Conservation (phyloP, 768 basidiomycete species). For the Agrocybe praecox region DNA sequence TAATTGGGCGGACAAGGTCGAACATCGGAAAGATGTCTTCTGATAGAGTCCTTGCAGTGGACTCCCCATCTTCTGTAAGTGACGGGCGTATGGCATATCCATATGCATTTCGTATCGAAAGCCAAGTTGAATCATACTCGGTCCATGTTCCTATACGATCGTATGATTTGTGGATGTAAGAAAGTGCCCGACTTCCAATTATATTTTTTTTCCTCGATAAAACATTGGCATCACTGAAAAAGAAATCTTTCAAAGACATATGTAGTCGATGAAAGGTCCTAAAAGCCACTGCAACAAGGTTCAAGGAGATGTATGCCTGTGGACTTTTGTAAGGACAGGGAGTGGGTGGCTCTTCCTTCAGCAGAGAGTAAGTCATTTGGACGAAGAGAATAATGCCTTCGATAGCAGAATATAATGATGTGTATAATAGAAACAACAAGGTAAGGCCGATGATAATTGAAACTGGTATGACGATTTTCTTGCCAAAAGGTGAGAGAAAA, state of each 20-base stretch:
- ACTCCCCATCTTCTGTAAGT: not conserved
- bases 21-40: not conserved
- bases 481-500: conserved; percentile 21
- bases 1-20: not conserved
- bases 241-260: not conserved
- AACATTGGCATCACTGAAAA: not conserved
- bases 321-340: conserved; percentile 28
- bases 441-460: conserved; percentile 18
- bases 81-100: not conserved
- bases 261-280: not conserved
- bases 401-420: conserved; percentile 24
- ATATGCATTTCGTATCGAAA: not conserved
- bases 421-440: conserved; percentile 19
- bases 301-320: conserved; percentile 21
- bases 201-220: not conserved
- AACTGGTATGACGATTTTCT: conserved; percentile 13
- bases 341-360: conserved; percentile 1
- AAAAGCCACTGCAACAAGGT: not conserved
- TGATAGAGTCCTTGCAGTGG: not conserved
- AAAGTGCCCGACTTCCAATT: not conserved
- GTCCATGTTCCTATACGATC: not conserved
- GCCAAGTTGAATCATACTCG: conserved; percentile 4
- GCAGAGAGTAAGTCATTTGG: not conserved
- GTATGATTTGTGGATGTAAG: not conserved
- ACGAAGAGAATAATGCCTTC: conserved; percentile 8